phyloP scores from a whole-genome alignment of 2,329 filamentous ascomycete species.

The Fusarium piperis region DNA sequence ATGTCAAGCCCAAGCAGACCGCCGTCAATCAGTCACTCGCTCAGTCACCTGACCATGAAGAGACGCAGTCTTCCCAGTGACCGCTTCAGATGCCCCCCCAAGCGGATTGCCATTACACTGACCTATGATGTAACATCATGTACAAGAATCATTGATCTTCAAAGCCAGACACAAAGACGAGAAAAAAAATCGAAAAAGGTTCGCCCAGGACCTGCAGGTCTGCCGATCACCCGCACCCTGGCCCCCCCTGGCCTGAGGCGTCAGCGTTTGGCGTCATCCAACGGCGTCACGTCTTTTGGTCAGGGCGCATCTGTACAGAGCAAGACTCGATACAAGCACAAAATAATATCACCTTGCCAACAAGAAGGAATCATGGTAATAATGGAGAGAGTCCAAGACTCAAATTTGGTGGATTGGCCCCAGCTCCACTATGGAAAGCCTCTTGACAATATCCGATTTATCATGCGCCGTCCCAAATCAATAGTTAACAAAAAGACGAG shows the following conservation, averaged over 20 bases:
- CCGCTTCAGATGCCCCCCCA: neutral
- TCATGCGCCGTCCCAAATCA: slow-evolving; percentile 13
- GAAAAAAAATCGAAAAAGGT: neutral
- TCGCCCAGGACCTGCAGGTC: slow-evolving; percentile 3
- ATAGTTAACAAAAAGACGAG: slow-evolving; percentile 1
- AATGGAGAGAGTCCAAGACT: neutral
- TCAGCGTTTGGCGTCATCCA: slow-evolving; percentile 11
- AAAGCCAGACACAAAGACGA: neutral
- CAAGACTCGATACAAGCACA: neutral
- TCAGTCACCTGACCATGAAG: slow-evolving; percentile 22
- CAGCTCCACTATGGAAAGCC: neutral
- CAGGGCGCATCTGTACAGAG: neutral
- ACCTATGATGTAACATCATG: slow-evolving; percentile 22
- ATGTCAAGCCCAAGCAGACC: neutral
- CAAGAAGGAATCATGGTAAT: neutral
- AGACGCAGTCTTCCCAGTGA: slow-evolving; percentile 1
- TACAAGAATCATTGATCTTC: neutral
- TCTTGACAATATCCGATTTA: neutral
- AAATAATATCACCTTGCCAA: neutral
- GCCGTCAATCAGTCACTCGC: neutral
- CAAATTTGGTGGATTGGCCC: neutral
- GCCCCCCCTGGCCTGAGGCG: neutral
- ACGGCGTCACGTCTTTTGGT: neutral
- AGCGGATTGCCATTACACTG: neutral
- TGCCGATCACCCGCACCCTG: slow-evolving; percentile 22